Base-by-base conservation (phyloP, 768 basidiomycete species). In the Suillus bovinus region DNA sequence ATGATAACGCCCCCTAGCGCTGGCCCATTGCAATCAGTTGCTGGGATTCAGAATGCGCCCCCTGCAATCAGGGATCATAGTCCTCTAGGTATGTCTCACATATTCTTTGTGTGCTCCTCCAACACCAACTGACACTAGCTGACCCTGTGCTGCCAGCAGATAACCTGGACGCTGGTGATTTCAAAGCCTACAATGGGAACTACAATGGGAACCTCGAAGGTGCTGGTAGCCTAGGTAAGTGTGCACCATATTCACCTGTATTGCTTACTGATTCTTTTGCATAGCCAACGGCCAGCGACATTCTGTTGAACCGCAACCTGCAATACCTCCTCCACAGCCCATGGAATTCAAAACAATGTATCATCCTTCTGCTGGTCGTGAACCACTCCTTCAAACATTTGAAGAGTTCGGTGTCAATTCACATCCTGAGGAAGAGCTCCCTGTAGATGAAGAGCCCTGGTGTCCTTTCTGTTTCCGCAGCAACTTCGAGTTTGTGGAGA, bases 401-500 rank as follows among this genome's bases (percentile, higher is more conserved):
- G 39, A 41, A 17, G 39, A 41, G 17, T 41, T 41, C 17, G 17
- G 17, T 16, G 3, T 41, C 39, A 41, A 41, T 8, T 2, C 24
- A 3, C 7, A 27, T 27, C 46, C 46, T 27, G 24, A 47, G 14
- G 24, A 47, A 4, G 13, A 47, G 6, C 24, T 24, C 16, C 46
- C 46, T 6, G 5, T 47, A 0, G 11, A 47, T 3, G 7, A 47
- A 47, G 14, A 54, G 39, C 65, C 65, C 2, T 66, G 59, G 63
- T 6, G 10, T 24, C 65, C 65, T 9, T 63, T 66, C 47, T 8
- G 17, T 34, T 59, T 52, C 33, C 29, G 27, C n/a, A 50, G 49
- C 1, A 49, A 68, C 24, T 67, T 59, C 13, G 44, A 60, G n/a
- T 59, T 68, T 17, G 61, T 61, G 0, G 60, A 68, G 33, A 58